Percentiles rank a stretch among this genome's conserved stretches.
Evolutionary conservation across 768 basidiomycete genomes (phyloP).

Genomic region (Mycena olivaceomarginata): DNA sequence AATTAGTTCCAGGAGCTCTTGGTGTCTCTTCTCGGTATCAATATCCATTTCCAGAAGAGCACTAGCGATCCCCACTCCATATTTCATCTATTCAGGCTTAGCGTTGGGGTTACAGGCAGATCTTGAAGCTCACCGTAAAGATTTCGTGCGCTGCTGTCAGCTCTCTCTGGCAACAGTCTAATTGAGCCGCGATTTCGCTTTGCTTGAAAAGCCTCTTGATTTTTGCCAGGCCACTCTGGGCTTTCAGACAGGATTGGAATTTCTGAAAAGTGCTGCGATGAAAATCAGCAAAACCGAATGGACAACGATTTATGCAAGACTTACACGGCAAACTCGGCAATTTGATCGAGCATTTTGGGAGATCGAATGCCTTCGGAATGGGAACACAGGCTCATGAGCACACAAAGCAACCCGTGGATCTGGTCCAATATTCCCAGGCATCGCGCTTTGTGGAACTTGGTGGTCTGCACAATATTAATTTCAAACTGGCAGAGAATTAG

Average conservation of each 20-base stretch:
- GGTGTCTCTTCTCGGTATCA: conserved; percentile 10
- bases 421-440: conserved; percentile 11
- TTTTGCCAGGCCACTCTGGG: conserved; percentile 2
- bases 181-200: conserved; percentile 14
- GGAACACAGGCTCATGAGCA: not conserved
- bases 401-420: conserved; percentile 12
- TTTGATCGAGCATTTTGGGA: conserved; percentile 2
- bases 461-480: not conserved
- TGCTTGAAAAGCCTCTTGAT: conserved; percentile 26
- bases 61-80: not conserved
- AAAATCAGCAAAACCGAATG: not conserved
- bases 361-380: not conserved
- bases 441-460: conserved; percentile 9
- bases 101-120: not conserved
- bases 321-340: conserved; percentile 8
- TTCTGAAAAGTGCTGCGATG: conserved; percentile 2
- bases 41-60: not conserved
- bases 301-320: not conserved
- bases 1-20: conserved; percentile 32
- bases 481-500: not conserved
- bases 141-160: not conserved
- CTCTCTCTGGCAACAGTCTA: conserved; percentile 6
- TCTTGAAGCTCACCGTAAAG: not conserved
- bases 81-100: conserved; percentile 12
- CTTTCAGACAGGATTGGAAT: not conserved